Evolutionary conservation across 352 stramenopile species (phyloP), one percentile per base, ranked within the genome.

Genomic region (Plasmopara muralis): DNA sequence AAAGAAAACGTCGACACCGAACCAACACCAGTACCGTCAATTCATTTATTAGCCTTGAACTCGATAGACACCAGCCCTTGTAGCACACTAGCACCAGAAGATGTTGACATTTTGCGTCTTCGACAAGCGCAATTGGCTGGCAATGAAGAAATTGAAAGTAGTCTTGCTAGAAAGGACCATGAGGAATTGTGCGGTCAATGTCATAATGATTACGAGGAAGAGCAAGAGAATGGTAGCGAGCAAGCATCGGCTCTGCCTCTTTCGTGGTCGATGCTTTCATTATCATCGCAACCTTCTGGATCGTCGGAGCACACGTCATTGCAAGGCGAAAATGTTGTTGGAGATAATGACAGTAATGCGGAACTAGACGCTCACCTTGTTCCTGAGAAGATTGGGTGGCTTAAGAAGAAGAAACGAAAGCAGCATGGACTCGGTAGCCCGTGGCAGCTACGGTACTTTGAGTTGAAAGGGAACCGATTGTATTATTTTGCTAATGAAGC

Each of bases 351-450:
- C 6, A 60, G 47, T 12, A 49, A 51, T 9, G 58, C 43, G 20
- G 53, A 66, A 35, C 43, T 45, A 40, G 52, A 20, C 0, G 44
- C 51, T 29, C 45, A 64, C 41, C 25, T 70, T 16, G 52, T 70
- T 16, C 77, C 77, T 0, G 70, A 85, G 54, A 88, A 87, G 53
- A 86, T 70, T 2, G 78, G 78, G 6, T 89, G 81, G 76, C 72
- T 89, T 14, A 86, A 87, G 58, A 92, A 89, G 61, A 83, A 85
- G 42, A 85, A 72, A 25, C 77, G 76, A 33, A 89, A 88, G 55
- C 80, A 87, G 41, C 80, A 74, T 29, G 81, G 81, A n/a, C 54
- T 89, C 2, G 46, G 58, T 10, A 87, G 81, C 35, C 70, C 81
- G 25, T 89, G 77, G 81, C 78, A 92, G 35, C 60, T 70, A 40